Evolutionary conservation across 2,329 filamentous ascomycete species (phyloP), one percentile per base, ranked within the genome.

Genomic region (Mycosphaerella sp.): DNA sequence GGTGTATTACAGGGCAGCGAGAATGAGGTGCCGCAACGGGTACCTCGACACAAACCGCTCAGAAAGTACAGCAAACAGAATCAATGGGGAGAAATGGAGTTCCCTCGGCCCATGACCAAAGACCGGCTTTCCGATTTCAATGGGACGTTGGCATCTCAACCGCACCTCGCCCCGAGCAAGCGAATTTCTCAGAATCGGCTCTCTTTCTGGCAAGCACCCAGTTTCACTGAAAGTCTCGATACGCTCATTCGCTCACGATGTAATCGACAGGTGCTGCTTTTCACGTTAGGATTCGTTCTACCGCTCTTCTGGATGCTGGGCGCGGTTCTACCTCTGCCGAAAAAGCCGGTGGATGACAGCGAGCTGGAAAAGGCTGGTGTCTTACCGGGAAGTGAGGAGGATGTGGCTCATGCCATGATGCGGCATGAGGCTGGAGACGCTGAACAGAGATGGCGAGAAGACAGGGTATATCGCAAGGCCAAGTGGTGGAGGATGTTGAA

Each of bases 401-500:
- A 69, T 46, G 56, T 68, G 2, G 54, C 56, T 52, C 58, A 52
- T 26, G 65, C 63, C 1, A 63, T 67, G 59, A 62, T 64, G 58
- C 59, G 61, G 51, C 65, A 67, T 47, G 62, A 64, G 39, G 65
- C 64, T 11, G 64, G 62, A 8, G 65, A 66, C 51, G 61, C 58
- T 0, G 64, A 64, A 53, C 50, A 56, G 46, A 57, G 61, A 47
- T 70, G 66, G 67, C 56, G 61, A 14, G 65, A 68, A 39, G 68
- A 70, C 61, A 59, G 60, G 47, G 48, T 48, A 12, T 70, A 60
- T 47, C 40, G 64, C 29, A 70, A 71, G 55, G 69, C 67, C 4
- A 62, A 59, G 41, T 71, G 69, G 69, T 71, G 69, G 69, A 58
- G 69, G 48, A 64, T 61, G 44, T 55, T 71, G 49, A 72, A 72